Conservation (phyloP, 2,329 filamentous ascomycete species). For the Fusarium sp. region DNA sequence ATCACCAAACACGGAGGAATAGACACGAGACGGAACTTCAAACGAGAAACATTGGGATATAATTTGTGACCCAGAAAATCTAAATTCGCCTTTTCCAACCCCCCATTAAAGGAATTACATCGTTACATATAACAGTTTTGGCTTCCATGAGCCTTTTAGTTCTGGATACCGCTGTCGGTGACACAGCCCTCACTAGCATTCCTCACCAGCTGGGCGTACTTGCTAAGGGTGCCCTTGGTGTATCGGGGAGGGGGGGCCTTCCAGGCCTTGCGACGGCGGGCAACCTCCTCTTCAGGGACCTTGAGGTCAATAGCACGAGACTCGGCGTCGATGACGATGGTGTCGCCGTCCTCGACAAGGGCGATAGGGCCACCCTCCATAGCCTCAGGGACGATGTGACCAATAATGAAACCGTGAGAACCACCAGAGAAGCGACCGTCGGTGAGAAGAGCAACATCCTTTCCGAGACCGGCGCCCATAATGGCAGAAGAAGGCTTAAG, state of each 20-base stretch:
- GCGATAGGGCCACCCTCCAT: slow-evolving; percentile 88
- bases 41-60: slow-evolving; percentile 33
- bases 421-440: slow-evolving; percentile 84
- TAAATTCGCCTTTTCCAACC: slow-evolving; percentile 50
- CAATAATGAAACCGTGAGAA: slow-evolving; percentile 87
- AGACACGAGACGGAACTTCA: neutral
- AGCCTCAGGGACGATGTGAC: slow-evolving; percentile 89
- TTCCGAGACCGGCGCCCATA: slow-evolving; percentile 87
- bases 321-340: slow-evolving; percentile 85
- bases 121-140: slow-evolving; percentile 31
- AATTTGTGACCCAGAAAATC: slow-evolving; percentile 33
- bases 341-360: slow-evolving; percentile 83
- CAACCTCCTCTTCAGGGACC: slow-evolving; percentile 74
- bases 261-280: slow-evolving; percentile 69
- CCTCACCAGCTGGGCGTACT: slow-evolving; percentile 73
- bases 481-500: slow-evolving; percentile 92
- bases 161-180: slow-evolving; percentile 59
- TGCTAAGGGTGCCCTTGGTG: slow-evolving; percentile 74
- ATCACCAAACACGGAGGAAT: neutral
- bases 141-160: slow-evolving; percentile 28
- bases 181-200: slow-evolving; percentile 71
- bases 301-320: slow-evolving; percentile 75
- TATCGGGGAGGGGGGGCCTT: slow-evolving; percentile 69
- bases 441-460: slow-evolving; percentile 80
- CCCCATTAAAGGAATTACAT: slow-evolving; percentile 43